Percentiles rank a stretch among this genome's conserved stretches.
These are phyloP conservation scores for Pedinophyceae sp. DNA, from an alignment of 139 green algal genomes.

Conservation along the genomic window DNA sequence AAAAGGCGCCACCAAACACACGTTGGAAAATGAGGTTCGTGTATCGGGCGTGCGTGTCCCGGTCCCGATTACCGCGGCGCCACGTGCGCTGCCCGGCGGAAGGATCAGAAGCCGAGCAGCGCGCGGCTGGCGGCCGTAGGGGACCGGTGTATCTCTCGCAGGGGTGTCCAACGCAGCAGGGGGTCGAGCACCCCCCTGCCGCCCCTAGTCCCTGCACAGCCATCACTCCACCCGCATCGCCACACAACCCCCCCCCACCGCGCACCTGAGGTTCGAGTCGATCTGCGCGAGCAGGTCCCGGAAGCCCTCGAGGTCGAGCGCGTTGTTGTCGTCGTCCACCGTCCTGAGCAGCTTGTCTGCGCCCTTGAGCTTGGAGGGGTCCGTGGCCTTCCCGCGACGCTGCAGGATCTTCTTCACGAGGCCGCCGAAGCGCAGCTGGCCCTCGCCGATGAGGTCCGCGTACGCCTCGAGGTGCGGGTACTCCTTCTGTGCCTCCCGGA, in stretches of 20 bases:
- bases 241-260: no score
- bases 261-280: constrained; percentile 38
- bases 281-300: constrained; percentile 47
- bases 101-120: background rate
- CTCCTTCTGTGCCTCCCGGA: constrained; percentile 33
- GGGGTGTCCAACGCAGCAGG: constrained; percentile 65
- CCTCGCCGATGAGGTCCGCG: constrained; percentile 1
- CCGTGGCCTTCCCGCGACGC: background rate
- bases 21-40: background rate
- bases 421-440: constrained; percentile 14
- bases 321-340: constrained; percentile 13
- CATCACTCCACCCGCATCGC: no score
- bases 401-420: constrained; percentile 11
- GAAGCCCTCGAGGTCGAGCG: constrained; percentile 50
- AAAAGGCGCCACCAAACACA: background rate
- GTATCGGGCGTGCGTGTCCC: background rate
- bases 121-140: no score
- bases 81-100: background rate
- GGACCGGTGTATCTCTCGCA: constrained; percentile 30
- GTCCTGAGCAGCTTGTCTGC: constrained; percentile 4
- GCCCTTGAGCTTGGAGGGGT: constrained; percentile 3
- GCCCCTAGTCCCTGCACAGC: no score
- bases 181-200: no score
- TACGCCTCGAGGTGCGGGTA: constrained; percentile 53
- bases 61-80: background rate